phyloP scores from a whole-genome alignment of 225 moss, liverwort and hornwort genomes.

The Pseudoscleropodium purum region DNA sequence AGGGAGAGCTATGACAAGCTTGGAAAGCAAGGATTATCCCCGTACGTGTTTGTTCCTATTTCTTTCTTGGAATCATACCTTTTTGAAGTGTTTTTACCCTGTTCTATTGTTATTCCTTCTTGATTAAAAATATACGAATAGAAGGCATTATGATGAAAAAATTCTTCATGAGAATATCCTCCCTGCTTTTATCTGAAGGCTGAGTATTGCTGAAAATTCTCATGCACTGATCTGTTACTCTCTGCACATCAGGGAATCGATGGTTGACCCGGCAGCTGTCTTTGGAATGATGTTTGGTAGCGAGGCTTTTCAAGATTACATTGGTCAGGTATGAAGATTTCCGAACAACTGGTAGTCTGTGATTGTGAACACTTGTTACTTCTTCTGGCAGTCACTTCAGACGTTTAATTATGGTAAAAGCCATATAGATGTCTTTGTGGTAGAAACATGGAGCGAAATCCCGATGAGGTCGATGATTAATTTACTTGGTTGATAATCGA shows the following conservation, averaged over 20 bases:
- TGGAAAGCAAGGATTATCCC: constrained; percentile 65
- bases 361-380: neutral
- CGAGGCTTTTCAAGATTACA: constrained; percentile 66
- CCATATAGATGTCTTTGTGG: neutral
- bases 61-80: neutral
- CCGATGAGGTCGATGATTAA: neutral
- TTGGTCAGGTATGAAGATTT: constrained; percentile 42
- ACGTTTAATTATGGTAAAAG: neutral
- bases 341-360: neutral
- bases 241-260: constrained; percentile 42
- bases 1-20: constrained; percentile 61
- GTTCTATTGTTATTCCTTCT: neutral
- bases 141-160: neutral
- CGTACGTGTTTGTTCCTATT: constrained; percentile 14
- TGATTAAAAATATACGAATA: neutral
- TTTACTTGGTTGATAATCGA: neutral
- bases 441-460: neutral
- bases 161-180: neutral
- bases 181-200: neutral
- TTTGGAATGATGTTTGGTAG: constrained; percentile 95
- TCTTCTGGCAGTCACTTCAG: neutral
- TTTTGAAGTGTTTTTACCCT: neutral
- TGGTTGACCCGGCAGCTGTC: constrained; percentile 80
- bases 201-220: neutral
- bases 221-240: neutral